Base-by-base conservation (phyloP, 345 rosid species). In the Euphorbia pulcherrima region DNA sequence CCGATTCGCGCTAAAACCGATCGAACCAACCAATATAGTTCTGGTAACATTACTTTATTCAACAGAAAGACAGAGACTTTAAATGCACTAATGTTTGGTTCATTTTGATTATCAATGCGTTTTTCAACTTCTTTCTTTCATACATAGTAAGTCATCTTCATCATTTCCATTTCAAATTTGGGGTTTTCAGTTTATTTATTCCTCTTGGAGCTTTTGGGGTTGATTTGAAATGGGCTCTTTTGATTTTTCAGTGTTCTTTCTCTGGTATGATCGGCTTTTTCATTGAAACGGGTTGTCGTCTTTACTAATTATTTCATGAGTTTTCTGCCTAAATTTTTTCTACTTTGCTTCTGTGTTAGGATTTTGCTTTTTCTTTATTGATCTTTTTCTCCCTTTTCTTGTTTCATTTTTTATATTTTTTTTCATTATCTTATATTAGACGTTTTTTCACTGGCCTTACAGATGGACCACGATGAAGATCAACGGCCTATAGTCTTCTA, bases 391-490 rank as follows among this genome's bases (percentile, higher is more conserved):
- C 7, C 7, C 3, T 33, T 33, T 33, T 33, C 7, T 7, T 33
- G 37, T 33, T 33, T 2, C 37, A 33, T n/a, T 47, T 57, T n/a
- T 69, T 61, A 17, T 27, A 21, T 27, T 33, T 23, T 17, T 51
- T 12, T 17, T 24, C n/a, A 44, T 12, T 13, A 57, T 17, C 4
- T n/a, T 18, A 21, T 62, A 21, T 68, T 51, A 23, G 67, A 44
- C 30, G 5, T 67, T 37, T 21, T 29, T 62, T 69, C 64, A 55
- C 60, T 68, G 71, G 65, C 20, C 51, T 12, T 70, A 64, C 70
- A 85, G 86, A 82, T 79, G 86, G 85, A 77, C 14, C 82, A 74
- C 60, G 84, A 83, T 29, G 86, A 79, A 44, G 79, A 81, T 46
- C 79, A 72, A 23, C 16, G 68, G 69, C 51, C 65, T 26, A 52